Base-by-base conservation (phyloP, 352 stramenopile genomes). In the Phytophthora sp. region DNA sequence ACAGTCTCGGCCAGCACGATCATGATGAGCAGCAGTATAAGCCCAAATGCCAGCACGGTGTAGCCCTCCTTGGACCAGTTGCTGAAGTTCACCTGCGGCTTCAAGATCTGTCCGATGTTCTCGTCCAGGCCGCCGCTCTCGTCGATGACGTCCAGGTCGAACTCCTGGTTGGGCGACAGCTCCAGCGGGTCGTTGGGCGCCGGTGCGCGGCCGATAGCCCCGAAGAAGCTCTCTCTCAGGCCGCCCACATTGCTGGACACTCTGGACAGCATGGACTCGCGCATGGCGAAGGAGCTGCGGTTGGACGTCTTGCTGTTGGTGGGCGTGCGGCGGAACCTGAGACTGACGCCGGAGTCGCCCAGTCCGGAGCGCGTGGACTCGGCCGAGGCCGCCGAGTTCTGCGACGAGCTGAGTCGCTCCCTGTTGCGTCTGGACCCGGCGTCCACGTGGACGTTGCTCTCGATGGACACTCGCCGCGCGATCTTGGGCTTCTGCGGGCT, bases 91-190 rank as follows among this genome's bases (percentile, higher is more conserved):
- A 87, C 45, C 20, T 69, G 59, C 6, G 83, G 83, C 21, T 70
- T 69, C 21, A 92, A 60, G 46, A 90, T 84, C 49, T 91, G 71
- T 1, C 73, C 76, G 11, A 86, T 73, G 38, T 73, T 82, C 41
- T 89, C 72, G 24, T 84, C 66, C 43, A 93, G 72, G 28, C 77
- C 77, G 9, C 84, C 84, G 37, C 75, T 78, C 50, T 93, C 84
- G 54, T 93, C 79, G 49, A 93, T 93, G 41, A 93, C 70, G 4
- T 84, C 84, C 27, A 93, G 60, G 15, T 89, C 76, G 44, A 93
- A 91, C 50, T 93, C 84, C 37, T 91, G 79, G 23, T 79, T 70
- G 0, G 81, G 69, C 5, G 82, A 89, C n/a, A 89, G 64, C 17
- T 88, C 66, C 24, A 93, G 58, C 21, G 84, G 79, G 37, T 93